Evolutionary conservation across 2,329 filamentous ascomycete species (phyloP).

Genomic region (Colletotrichum sp.): DNA sequence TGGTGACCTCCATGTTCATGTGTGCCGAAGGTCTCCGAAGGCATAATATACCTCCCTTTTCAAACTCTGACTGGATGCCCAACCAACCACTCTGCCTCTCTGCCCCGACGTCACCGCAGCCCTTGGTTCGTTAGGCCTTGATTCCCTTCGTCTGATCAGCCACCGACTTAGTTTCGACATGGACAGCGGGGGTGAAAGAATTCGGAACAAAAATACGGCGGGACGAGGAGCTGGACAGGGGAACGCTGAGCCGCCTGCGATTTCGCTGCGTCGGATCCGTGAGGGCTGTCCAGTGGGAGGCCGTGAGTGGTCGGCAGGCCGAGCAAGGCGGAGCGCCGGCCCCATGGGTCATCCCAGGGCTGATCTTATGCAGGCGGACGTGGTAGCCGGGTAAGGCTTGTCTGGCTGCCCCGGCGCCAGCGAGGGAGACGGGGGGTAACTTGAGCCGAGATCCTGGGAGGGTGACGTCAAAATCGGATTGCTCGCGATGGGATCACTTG

Average conservation of each 20-base stretch:
- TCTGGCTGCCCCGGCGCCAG: not conserved
- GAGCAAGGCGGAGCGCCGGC: not conserved
- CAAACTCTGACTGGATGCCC: not conserved
- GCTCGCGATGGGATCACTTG: not conserved
- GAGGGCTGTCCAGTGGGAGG: not conserved
- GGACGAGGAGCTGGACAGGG: conserved; percentile 4
- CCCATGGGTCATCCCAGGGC: conserved; percentile 2
- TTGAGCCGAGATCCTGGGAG: conserved; percentile 9
- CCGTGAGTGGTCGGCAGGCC: not conserved
- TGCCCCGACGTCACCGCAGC: conserved; percentile 15
- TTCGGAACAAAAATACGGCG: not conserved
- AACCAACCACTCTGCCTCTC: conserved; percentile 1
- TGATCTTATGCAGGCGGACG: conserved; percentile 13
- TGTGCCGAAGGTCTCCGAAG: not conserved
- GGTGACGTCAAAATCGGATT: conserved; percentile 14
- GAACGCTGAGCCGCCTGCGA: not conserved
- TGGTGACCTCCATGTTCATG: not conserved
- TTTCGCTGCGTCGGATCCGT: not conserved
- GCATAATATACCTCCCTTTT: conserved; percentile 10
- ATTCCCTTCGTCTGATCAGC: conserved; percentile 19
- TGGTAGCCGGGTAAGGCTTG: not conserved
- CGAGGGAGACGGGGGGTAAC: not conserved
- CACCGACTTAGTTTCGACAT: conserved; percentile 18
- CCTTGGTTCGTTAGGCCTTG: conserved; percentile 8
- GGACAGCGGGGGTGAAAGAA: not conserved